Conservation (phyloP, 495 filamentous ascomycete species). For the Bacidia gigantensis region DNA sequence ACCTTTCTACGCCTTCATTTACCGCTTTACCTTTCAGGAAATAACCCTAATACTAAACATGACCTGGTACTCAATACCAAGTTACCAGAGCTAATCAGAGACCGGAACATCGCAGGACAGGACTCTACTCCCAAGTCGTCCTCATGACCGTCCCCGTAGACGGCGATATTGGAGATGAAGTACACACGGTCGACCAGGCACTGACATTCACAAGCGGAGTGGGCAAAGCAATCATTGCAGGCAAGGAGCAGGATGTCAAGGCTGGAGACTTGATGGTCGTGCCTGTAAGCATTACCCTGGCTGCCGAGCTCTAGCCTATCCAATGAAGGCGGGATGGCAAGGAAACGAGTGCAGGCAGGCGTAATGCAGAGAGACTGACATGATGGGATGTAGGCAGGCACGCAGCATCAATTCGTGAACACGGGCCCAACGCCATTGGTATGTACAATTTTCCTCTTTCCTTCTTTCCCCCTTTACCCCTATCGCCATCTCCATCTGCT, state of each 20-base stretch:
- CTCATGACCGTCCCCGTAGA: slow-evolving; percentile 50
- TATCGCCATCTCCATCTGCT: no score
- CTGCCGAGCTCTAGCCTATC: no score
- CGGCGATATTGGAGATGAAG: slow-evolving; percentile 53
- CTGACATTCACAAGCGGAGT: slow-evolving; percentile 48
- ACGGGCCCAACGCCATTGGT: slow-evolving; percentile 26
- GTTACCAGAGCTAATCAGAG: no score
- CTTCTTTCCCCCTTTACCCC: not conserved
- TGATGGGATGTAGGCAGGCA: slow-evolving; percentile 29
- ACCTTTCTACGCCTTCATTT: not conserved
- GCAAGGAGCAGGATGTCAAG: slow-evolving; percentile 43
- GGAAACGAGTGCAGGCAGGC: no score
- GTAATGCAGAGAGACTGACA: not conserved
- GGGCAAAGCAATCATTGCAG: slow-evolving; percentile 43
- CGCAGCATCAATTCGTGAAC: slow-evolving; percentile 55
- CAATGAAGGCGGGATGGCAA: not conserved
- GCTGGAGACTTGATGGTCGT: slow-evolving; percentile 50
- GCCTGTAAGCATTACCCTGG: slow-evolving; percentile 27
- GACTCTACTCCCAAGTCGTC: slow-evolving; percentile 48
- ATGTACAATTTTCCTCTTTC: no score
- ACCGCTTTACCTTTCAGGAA: not conserved
- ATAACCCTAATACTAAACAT: no score
- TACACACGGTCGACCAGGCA: slow-evolving; percentile 46
- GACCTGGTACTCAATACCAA: no score
- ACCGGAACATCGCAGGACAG: slow-evolving; percentile 24